Percentiles rank a stretch among this genome's conserved stretches.
Conservation (phyloP, 805 yeast genomes). For the Candida michaelii region DNA sequence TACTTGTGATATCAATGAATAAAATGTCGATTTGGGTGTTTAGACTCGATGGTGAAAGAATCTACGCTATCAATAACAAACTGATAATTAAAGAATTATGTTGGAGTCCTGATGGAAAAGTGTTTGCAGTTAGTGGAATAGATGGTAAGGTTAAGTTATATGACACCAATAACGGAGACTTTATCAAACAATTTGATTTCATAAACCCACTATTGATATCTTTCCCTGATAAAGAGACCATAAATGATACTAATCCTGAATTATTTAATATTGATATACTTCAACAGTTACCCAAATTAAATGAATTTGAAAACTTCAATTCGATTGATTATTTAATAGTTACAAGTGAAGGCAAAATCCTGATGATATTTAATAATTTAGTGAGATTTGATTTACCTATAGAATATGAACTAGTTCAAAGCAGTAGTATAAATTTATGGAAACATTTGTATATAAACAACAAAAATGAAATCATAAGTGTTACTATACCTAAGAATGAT, state of each 20-base stretch:
- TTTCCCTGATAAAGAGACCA: constrained; percentile 3
- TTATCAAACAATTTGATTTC: constrained; percentile 16
- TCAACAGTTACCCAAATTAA: constrained; percentile 11
- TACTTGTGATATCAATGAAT: constrained; percentile 53
- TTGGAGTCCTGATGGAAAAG: constrained; percentile 38
- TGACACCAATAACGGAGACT: constrained; percentile 46
- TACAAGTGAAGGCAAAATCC: constrained; percentile 2
- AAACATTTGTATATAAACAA: constrained; percentile 12
- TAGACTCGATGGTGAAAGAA: constrained; percentile 52
- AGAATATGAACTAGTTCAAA: constrained; percentile 1
- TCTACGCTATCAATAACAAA: constrained; percentile 46
- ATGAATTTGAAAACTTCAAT: constrained; percentile 10
- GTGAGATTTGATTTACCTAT: constrained; percentile 7
- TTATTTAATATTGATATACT: constrained; percentile 13
- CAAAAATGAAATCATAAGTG: constrained; percentile 1
- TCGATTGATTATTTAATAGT: constrained; percentile 10
- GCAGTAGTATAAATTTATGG: constrained; percentile 10
- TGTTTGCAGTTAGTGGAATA: constrained; percentile 45
- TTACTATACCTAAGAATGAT: constrained; percentile 4
- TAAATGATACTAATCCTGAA: constrained; percentile 3
- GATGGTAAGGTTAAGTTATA: constrained; percentile 45
- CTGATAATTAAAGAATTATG: constrained; percentile 30
- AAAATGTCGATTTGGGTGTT: constrained; percentile 49
- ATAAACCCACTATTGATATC: constrained; percentile 9
- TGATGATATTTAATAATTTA: constrained; percentile 13